Base-by-base conservation (phyloP, 2,329 filamentous ascomycete genomes). In the Cytospora mali region DNA sequence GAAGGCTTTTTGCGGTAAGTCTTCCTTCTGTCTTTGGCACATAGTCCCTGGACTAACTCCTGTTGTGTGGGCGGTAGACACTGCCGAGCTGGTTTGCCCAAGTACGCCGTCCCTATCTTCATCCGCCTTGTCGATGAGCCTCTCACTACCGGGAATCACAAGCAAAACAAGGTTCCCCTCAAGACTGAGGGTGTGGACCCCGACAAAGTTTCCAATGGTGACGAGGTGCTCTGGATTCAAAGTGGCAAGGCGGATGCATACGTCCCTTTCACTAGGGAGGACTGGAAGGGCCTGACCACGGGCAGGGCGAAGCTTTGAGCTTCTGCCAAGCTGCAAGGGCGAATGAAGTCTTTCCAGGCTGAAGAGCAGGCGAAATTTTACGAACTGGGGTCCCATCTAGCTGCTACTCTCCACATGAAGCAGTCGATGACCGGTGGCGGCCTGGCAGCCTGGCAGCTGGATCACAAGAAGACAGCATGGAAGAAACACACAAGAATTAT, bases 51-150 rank as follows among this genome's bases (percentile, higher is more conserved):
- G 14, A 46, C 58, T 55, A 4, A 55, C 10, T 9, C 33, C 18
- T 28, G 7, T 50, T 21, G 23, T 21, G 23, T 28, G 27, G 3
- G 2, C 31, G 35, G 16, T 54, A 80, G 78, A 65, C 82, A 88
- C 69, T 80, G 81, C 2, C 81, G 84, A 7, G 78, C 80, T 16
- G 80, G 84, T 56, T 77, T 93, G 25, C 90, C 91, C 0, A 83
- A 81, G 66, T 93, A 93, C 69, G 91, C 90, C 0, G 88, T 93
- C 1, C 91, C 91, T 0, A 75, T 92, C 2, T 93, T 93, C 75
- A 69, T 93, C 49, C 80, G 90, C 0, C 74, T 91, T 21, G 81
- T 90, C 25, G 76, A 81, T 49, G 77, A 77, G 39, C 80, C 82
- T 61, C 84, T 81, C 28, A 84, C 88, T 6, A 89, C 86, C 69